phyloP scores from a whole-genome alignment of 2,329 filamentous ascomycete species.

The Ophiostoma fasciatum region DNA sequence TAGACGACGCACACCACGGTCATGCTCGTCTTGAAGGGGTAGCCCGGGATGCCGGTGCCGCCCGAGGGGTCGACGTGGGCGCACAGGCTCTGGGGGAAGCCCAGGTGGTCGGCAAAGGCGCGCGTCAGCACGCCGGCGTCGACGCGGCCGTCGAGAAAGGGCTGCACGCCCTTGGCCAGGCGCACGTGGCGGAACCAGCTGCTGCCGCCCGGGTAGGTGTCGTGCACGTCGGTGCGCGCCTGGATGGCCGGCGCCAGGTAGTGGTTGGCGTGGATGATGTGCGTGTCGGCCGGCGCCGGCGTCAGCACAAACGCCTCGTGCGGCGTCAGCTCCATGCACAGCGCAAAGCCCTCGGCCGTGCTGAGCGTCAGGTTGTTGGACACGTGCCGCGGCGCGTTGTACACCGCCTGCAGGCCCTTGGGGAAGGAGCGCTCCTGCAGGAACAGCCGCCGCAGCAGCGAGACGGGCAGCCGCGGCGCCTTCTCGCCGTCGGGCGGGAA shows the following conservation, averaged over 20 bases:
- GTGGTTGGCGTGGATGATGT: conserved; percentile 17
- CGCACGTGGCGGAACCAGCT: conserved; percentile 13
- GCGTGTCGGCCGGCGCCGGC: too few relatives aligned
- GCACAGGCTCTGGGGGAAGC: conserved; percentile 13
- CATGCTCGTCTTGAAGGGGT: conserved; percentile 6
- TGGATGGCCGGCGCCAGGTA: conserved; percentile 12
- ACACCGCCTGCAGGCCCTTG: conserved; percentile 8
- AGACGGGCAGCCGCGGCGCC: conserved; percentile 12
- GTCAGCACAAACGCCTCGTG: too few relatives aligned
- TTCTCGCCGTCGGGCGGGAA: conserved; percentile 8
- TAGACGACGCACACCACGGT: conserved; percentile 16
- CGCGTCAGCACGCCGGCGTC: conserved; percentile 3
- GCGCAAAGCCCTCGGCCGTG: conserved; percentile 11
- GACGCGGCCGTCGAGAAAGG: too few relatives aligned
- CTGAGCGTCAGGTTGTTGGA: conserved; percentile 15
- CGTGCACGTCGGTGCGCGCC: conserved; percentile 9
- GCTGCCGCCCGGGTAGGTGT: conserved; percentile 12
- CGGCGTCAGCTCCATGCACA: conserved; percentile 16
- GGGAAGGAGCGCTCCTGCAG: conserved; percentile 13
- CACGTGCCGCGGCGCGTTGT: conserved; percentile 13
- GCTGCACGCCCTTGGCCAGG: conserved; percentile 8
- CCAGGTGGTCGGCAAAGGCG: conserved; percentile 14
- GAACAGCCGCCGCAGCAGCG: conserved; percentile 13
- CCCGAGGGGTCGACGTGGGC: conserved; percentile 12
- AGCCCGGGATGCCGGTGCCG: conserved; percentile 7